A percentile compares a stretch with the other conserved stretches of the same genome.
Evolutionary conservation across 163 green algal genomes (phyloP).

Genomic region (Trebouxia gelatinosa): DNA sequence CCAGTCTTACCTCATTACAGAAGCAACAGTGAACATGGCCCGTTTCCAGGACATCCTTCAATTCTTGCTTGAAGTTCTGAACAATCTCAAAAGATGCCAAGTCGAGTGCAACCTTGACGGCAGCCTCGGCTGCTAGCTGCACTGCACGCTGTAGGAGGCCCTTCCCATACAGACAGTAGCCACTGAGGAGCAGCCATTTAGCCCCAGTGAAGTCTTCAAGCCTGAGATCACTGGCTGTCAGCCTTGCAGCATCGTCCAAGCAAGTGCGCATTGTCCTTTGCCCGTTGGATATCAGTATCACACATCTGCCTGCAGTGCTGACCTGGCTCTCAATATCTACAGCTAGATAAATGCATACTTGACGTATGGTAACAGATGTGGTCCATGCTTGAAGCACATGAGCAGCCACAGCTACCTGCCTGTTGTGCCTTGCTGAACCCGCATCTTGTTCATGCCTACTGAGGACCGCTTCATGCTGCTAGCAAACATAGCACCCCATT

Average conservation of each 20-base stretch:
- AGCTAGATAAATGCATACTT: no score
- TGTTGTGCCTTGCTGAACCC: slow-evolving; percentile 39
- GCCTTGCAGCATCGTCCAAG: slow-evolving; percentile 5
- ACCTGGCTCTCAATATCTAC: no score
- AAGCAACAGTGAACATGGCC: slow-evolving; percentile 52
- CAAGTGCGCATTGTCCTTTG: slow-evolving; percentile 27
- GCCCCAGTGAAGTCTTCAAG: slow-evolving; percentile 20
- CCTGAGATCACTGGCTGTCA: slow-evolving; percentile 6
- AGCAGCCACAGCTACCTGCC: no score
- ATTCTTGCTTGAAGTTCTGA: slow-evolving; percentile 40
- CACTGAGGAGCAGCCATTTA: background rate
- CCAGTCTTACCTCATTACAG: slow-evolving; percentile 72
- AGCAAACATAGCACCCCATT: slow-evolving; percentile 66
- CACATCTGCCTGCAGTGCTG: slow-evolving; percentile 15
- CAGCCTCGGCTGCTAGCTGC: slow-evolving; percentile 49
- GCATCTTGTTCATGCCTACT: slow-evolving; percentile 49
- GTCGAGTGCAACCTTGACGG: slow-evolving; percentile 61
- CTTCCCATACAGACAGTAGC: slow-evolving; percentile 52
- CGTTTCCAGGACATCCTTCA: slow-evolving; percentile 45
- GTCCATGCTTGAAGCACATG: no score
- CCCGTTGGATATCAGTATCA: slow-evolving; percentile 9
- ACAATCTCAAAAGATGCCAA: slow-evolving; percentile 78
- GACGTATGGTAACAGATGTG: no score
- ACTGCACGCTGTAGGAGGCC: slow-evolving; percentile 55
- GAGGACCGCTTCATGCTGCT: slow-evolving; percentile 50